A percentile compares a stretch with the other conserved stretches of the same genome.
Conservation (phyloP, 202 grass and related monocot species). For the Panicum virgatum region DNA sequence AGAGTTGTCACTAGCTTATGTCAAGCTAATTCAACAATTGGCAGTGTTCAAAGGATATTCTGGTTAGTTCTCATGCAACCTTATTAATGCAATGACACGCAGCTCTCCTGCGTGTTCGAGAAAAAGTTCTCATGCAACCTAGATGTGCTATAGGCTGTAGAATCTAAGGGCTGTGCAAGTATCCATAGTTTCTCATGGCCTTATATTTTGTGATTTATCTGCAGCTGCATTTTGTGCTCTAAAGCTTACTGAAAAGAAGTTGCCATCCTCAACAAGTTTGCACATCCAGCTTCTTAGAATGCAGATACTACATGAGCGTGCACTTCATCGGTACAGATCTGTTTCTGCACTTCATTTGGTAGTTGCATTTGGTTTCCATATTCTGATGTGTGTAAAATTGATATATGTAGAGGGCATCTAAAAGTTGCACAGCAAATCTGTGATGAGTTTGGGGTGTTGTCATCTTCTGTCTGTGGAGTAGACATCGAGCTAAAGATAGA, state of each 20-base stretch:
- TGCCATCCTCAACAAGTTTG: conserved; percentile 59
- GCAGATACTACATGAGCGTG: conserved; percentile 85
- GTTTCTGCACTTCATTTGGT: conserved; percentile 38
- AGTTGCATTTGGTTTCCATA: conserved; percentile 5
- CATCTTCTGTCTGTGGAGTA: conserved; percentile 86
- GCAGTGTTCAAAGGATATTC: conserved; percentile 85
- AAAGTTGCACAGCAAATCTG: conserved; percentile 83
- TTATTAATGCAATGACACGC: too few relatives aligned
- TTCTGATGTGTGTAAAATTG: conserved; percentile 24
- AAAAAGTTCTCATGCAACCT: conserved; percentile 35
- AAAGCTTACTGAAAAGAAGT: conserved; percentile 83
- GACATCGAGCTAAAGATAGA: conserved; percentile 94
- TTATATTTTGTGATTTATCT: conserved; percentile 27
- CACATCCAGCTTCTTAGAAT: conserved; percentile 84
- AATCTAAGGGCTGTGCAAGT: not conserved
- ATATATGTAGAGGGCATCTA: conserved; percentile 69
- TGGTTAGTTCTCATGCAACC: conserved; percentile 51
- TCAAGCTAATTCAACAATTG: conserved; percentile 86
- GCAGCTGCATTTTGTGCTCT: conserved; percentile 82
- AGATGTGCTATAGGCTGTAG: not conserved
- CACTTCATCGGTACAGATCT: conserved; percentile 74
- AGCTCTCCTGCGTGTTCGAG: too few relatives aligned
- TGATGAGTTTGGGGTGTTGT: conserved; percentile 78
- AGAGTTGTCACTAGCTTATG: conserved; percentile 79
- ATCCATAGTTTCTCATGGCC: conserved; percentile 10